phyloP scores from a whole-genome alignment of 352 stramenopile species.

The Phytophthora niederhauseri region DNA sequence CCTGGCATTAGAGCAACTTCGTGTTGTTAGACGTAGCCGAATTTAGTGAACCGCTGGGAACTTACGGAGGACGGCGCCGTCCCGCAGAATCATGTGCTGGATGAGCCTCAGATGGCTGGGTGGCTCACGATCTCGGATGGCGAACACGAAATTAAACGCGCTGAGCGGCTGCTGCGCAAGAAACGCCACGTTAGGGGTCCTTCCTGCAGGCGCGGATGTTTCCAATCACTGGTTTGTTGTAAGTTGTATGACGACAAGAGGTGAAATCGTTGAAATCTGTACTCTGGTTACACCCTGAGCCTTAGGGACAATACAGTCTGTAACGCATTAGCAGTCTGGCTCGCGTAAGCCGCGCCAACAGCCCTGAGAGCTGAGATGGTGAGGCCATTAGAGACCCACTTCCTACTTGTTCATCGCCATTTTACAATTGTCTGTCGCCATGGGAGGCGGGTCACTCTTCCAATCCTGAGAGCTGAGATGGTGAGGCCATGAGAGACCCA shows the following conservation, averaged over 20 bases:
- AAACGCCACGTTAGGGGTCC: background rate
- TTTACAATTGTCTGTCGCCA: slow-evolving; percentile 16
- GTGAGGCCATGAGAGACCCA: background rate
- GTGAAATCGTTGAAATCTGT: background rate
- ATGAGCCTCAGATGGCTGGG: background rate
- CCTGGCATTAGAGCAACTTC: too few species aligned
- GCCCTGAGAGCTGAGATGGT: background rate
- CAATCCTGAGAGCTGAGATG: slow-evolving; percentile 7
- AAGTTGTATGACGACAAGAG: background rate
- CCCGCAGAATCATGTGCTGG: too few species aligned
- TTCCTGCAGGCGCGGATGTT: background rate
- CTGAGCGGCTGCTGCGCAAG: background rate
- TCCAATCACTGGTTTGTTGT: too few species aligned
- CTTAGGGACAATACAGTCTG: background rate
- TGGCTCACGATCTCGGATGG: background rate
- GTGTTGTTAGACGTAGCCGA: too few species aligned
- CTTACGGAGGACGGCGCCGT: too few species aligned
- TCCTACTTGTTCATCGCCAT: background rate
- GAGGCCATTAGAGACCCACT: background rate
- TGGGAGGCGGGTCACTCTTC: slow-evolving; percentile 56
- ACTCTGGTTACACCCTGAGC: background rate
- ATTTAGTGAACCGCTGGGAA: too few species aligned
- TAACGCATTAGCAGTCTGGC: background rate
- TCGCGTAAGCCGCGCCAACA: background rate
- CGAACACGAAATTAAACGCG: background rate